These are phyloP conservation scores for Ceratocystis cacaofunesta DNA, from an alignment of 2,329 filamentous ascomycete species.

Conservation along the genomic window DNA sequence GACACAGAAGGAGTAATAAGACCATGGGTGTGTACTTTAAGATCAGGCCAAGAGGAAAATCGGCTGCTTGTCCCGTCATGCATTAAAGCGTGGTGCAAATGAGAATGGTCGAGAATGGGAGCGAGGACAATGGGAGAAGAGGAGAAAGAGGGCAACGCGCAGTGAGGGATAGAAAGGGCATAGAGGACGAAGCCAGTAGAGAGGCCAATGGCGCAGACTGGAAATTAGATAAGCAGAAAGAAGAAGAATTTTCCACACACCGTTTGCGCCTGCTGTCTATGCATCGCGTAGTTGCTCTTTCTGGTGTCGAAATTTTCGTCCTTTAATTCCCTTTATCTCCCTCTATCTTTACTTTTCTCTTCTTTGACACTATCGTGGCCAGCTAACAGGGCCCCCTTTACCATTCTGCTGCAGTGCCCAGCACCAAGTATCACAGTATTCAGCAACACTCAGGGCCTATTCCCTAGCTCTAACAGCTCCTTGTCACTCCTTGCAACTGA, in stretches of 20 bases:
- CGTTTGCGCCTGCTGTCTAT: too few species aligned
- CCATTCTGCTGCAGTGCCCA: conserved; percentile 1
- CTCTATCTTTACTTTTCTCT: background rate
- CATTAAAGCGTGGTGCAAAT: background rate
- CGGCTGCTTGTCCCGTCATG: conserved; percentile 1
- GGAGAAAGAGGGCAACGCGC: background rate
- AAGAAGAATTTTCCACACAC: too few species aligned
- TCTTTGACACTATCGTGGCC: background rate
- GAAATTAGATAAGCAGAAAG: too few species aligned
- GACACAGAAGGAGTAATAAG: conserved; percentile 4
- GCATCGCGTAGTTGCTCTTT: background rate
- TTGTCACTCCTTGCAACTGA: background rate
- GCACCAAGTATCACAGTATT: background rate
- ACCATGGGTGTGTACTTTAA: background rate
- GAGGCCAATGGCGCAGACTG: too few species aligned
- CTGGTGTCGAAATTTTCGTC: background rate
- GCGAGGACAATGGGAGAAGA: background rate
- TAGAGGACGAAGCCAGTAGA: too few species aligned
- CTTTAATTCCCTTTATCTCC: background rate
- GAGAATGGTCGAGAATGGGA: background rate
- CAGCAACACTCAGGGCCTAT: background rate
- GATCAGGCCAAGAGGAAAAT: background rate
- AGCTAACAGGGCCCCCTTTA: background rate
- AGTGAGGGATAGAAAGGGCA: background rate
- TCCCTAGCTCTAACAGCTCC: background rate